Base-by-base conservation (phyloP, 805 yeast species). In the Saccharomycodes ludwigii region DNA sequence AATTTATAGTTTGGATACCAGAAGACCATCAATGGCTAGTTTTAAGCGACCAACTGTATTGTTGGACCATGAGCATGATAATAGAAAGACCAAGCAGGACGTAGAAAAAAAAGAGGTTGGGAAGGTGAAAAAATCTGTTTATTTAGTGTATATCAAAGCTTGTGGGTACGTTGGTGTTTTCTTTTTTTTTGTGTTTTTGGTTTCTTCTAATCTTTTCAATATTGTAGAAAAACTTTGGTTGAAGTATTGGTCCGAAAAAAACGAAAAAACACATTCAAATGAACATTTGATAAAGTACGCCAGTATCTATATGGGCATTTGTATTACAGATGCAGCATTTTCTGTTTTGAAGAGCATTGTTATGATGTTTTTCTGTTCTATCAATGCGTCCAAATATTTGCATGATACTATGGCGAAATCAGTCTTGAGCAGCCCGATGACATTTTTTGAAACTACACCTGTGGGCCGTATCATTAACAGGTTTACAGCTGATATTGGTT, bases 381-480 rank as follows among this genome's bases (percentile, higher is more conserved):
- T 76, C 11, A 64, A 63, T 36, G 83, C 75, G 1, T 66, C 82
- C 0, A 63, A 57, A 22, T 54, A 50, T 11, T 49, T 77, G 31
- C 84, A 76, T 46, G 67, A 67, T 40, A 52, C 54, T 18, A 71
- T 76, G 79, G 73, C 74, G 0, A 33, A 38, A 4, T 46, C 75
- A 1, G 69, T 76, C 21, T 37, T 76, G 33, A 52, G 65, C 30
- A 63, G 79, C 2, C 82, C 83, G 28, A 72, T 76, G 76, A 58
- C 64, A 3, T 76, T 73, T 44, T 76, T 76, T 48, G 83, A 76
- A 41, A 66, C 79, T 0, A 76, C 82, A 0, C 84, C 84, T 6
- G 50, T 69, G 29, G 84, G 84, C 4, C 59, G 83, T 44, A 65
- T 76, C 12, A 59, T 74, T 47, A 76, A 76, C 46, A 54, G 83